phyloP scores from a whole-genome alignment of 257 asterid species.

The Solanum pinnatisectum region DNA sequence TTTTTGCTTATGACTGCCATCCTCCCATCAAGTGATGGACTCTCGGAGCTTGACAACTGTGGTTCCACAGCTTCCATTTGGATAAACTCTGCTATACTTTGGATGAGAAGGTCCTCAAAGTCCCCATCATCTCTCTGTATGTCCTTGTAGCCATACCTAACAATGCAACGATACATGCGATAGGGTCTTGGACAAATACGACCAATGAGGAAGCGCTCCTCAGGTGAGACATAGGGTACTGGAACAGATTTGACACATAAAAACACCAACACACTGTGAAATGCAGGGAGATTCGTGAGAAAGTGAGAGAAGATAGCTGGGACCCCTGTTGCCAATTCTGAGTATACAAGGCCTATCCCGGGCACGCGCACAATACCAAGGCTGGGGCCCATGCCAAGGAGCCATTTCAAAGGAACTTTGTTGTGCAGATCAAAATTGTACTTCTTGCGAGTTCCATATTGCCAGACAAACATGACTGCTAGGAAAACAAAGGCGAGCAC shows the following conservation, averaged over 20 bases:
- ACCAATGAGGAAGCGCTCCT: slow-evolving; percentile 40
- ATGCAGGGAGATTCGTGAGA: slow-evolving; percentile 55
- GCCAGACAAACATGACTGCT: slow-evolving; percentile 28
- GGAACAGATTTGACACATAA: slow-evolving; percentile 48
- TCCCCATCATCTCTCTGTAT: slow-evolving; percentile 23
- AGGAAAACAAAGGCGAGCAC: slow-evolving; percentile 15
- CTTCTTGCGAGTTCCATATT: slow-evolving; percentile 28
- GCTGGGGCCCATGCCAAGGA: slow-evolving; percentile 38
- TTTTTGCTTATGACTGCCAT: not conserved
- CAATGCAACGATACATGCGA: slow-evolving; percentile 45
- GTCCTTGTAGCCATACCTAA: slow-evolving; percentile 52
- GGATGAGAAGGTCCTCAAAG: slow-evolving; percentile 33
- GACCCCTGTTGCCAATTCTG: slow-evolving; percentile 43
- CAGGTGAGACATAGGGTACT: slow-evolving; percentile 30
- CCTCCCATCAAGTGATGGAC: slow-evolving; percentile 1
- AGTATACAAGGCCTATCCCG: slow-evolving; percentile 49
- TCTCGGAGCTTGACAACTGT: not conserved
- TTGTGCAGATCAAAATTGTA: slow-evolving; percentile 29
- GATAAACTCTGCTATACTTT: slow-evolving; percentile 24
- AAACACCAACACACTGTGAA: slow-evolving; percentile 46
- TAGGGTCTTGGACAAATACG: slow-evolving; percentile 33
- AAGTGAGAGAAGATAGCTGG: slow-evolving; percentile 54
- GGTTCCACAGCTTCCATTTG: slow-evolving; percentile 11
- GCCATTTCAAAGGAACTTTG: slow-evolving; percentile 39
- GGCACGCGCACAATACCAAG: slow-evolving; percentile 61